Conservation (phyloP, 345 rosid species). For the Euphorbia peplus region DNA sequence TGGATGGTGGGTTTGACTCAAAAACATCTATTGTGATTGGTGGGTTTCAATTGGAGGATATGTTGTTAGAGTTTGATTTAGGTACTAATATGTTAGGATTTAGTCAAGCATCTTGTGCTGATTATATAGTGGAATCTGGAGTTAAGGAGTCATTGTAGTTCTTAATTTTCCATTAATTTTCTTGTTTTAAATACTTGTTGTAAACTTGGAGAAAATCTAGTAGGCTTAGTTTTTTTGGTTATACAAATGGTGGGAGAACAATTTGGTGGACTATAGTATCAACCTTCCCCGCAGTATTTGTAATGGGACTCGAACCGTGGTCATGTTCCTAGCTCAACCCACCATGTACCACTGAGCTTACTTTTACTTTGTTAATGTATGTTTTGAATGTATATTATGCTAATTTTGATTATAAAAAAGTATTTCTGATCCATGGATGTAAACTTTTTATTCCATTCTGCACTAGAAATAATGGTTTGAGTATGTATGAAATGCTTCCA, state of each 20-base stretch:
- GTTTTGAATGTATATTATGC: background rate
- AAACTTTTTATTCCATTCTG: no score
- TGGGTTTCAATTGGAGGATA: slow-evolving; percentile 74
- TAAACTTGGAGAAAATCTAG: slow-evolving; percentile 1
- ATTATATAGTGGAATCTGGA: background rate
- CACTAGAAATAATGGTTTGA: no score
- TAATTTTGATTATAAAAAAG: background rate
- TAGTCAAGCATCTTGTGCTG: slow-evolving; percentile 36
- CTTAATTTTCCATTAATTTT: background rate
- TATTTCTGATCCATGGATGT: no score
- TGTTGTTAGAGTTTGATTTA: slow-evolving; percentile 57
- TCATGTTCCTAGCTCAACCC: no score
- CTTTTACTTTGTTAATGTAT: background rate
- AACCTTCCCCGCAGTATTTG: no score
- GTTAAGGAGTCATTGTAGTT: slow-evolving; percentile 1
- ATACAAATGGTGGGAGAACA: no score
- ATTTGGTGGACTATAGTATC: no score
- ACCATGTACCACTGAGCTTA: no score
- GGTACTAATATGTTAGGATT: slow-evolving; percentile 66
- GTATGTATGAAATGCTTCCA: no score
- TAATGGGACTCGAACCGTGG: no score
- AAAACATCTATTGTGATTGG: slow-evolving; percentile 51
- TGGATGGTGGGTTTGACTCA: slow-evolving; percentile 57
- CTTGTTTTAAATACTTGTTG: no score
- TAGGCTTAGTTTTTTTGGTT: no score